phyloP scores from a whole-genome alignment of 192 early-diverging fungal species.

The Coemansia sp. region DNA sequence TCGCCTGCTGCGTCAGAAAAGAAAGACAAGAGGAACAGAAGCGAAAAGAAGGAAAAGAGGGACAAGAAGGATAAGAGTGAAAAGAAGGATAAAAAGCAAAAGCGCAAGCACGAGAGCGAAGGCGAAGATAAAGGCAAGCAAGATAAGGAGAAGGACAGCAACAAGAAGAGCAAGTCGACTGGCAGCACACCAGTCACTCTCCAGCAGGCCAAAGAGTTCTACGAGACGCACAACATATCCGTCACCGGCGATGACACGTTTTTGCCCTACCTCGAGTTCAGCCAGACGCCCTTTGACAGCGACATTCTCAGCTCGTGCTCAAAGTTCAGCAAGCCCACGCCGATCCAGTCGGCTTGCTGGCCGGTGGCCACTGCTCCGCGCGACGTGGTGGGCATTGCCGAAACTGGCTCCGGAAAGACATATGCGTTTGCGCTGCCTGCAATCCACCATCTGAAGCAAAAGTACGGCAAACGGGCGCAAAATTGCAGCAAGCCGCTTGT shows the following conservation, averaged over 20 bases:
- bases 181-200: constrained; percentile 18
- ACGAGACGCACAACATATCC: constrained; percentile 62
- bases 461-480: constrained; percentile 61
- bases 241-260: constrained; percentile 57
- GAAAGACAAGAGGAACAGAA: constrained; percentile 30
- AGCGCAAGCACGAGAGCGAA: constrained; percentile 28
- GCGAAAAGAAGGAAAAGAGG: constrained; percentile 40
- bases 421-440: constrained; percentile 91
- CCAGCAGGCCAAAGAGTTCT: constrained; percentile 50
- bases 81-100: constrained; percentile 25
- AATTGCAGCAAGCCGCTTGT: constrained; percentile 69
- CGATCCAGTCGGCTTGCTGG: constrained; percentile 94
- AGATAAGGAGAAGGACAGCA: constrained; percentile 5
- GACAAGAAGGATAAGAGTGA: constrained; percentile 15
- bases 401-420: constrained; percentile 96
- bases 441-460: constrained; percentile 72
- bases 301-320: constrained; percentile 63
- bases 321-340: constrained; percentile 80
- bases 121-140: constrained; percentile 20
- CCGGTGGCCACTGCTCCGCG: constrained; percentile 75
- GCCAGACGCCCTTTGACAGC: constrained; percentile 65
- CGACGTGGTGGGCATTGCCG: constrained; percentile 93
- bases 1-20: constrained; percentile 18
- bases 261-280: constrained; percentile 72
- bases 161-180: constrained; percentile 42